A percentile compares a stretch with the other conserved stretches of the same genome.
phyloP scores from a whole-genome alignment of 345 rosid species.

The Conringia planisiliqua region DNA sequence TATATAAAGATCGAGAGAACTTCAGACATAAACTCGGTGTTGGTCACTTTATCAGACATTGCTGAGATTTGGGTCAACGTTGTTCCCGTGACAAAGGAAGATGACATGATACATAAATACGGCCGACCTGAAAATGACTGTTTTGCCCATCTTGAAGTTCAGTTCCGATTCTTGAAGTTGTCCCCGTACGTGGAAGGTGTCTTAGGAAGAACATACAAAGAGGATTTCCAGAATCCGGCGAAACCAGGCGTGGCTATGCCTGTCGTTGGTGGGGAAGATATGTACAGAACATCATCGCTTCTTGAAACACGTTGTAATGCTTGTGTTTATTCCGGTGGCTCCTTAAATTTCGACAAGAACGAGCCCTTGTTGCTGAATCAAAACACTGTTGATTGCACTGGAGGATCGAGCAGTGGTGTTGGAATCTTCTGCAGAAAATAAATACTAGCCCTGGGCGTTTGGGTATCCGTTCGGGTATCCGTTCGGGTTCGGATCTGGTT shows the following conservation, averaged over 20 bases:
- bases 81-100: slow-evolving; percentile 63
- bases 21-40: slow-evolving; percentile 44
- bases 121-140: slow-evolving; percentile 48
- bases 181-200: slow-evolving; percentile 60
- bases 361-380: slow-evolving; percentile 14
- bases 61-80: slow-evolving; percentile 54
- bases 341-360: neutral
- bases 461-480: too few species aligned
- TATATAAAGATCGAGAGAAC: slow-evolving; percentile 50
- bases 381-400: slow-evolving; percentile 44
- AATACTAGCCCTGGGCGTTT: too few species aligned
- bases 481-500: too few species aligned
- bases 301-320: slow-evolving; percentile 38
- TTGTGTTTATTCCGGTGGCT: slow-evolving; percentile 34
- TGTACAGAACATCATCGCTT: slow-evolving; percentile 45
- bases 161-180: slow-evolving; percentile 48
- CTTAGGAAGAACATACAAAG: slow-evolving; percentile 57
- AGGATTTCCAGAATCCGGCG: slow-evolving; percentile 57
- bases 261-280: slow-evolving; percentile 54
- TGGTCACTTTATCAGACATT: slow-evolving; percentile 36
- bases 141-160: slow-evolving; percentile 64
- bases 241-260: slow-evolving; percentile 65
- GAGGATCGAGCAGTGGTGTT: slow-evolving; percentile 37
- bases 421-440: slow-evolving; percentile 56
- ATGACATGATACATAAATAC: slow-evolving; percentile 52